Base-by-base conservation (phyloP, 495 filamentous ascomycete genomes). In the Penicillium macrosclerotiorum region DNA sequence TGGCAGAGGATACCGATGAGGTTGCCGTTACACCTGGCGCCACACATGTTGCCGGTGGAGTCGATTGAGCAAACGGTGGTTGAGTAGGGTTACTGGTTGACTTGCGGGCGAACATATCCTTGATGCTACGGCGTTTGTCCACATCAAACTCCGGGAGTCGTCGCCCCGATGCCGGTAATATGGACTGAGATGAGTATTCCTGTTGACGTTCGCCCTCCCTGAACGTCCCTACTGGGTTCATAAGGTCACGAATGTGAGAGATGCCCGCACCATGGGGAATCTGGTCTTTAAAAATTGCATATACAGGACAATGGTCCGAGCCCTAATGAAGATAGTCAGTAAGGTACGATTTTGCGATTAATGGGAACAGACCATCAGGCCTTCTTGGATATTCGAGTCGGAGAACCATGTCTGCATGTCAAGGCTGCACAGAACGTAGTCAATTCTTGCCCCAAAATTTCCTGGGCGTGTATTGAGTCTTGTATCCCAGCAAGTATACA, bases 401-500 rank as follows among this genome's bases (percentile, higher is more conserved):
- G 63, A 69, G 59, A 95, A 88, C 91, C 91, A 97, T 43, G 77
- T 67, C 51, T 83, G 86, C 81, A 96, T 92, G 25, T 78, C 76
- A 30, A 83, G 69, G 48, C 80, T 91, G 60, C 89, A 92, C 5
- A 96, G 75, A 22, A 98, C 82, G 65, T 95, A 97, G 59, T 98
- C 93, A 42, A 98, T 96, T 23, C 93, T 74, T 25, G 88, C 83
- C 1, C 93, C 93, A 59, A 82, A 90, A 62, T 98, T 97, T 9
- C 86, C 92, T 1, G 93, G 93, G 26, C 93, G 77, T 16, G 86
- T 84, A 63, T 94, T 94, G 53, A 87, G 85, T 59, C 82, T 84
- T 43, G 86, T 84, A 46, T 95, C 88, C 90, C 90, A 91, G 61
- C 91, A 95, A 5, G 93, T 98, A 65, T 88, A 97, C 93, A 98